Evolutionary conservation across 768 basidiomycete genomes (phyloP).

Genomic region (Hygrophoropsis aurantiaca): DNA sequence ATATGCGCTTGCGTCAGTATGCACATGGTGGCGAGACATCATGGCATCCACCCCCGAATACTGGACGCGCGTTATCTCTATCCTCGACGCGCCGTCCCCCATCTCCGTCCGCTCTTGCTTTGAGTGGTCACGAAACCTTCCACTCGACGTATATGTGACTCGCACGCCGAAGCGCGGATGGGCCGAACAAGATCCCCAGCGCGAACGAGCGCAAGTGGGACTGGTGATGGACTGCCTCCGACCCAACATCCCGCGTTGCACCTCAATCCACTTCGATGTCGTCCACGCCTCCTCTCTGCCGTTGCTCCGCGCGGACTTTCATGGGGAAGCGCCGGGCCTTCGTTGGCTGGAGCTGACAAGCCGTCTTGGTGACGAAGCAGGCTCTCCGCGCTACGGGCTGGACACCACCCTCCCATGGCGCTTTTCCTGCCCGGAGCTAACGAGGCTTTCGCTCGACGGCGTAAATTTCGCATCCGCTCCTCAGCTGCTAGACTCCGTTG

Average conservation of each 20-base stretch:
- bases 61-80: constrained; percentile 19
- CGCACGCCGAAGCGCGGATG: neutral
- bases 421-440: constrained; percentile 2
- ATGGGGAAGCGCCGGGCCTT: too few relatives aligned
- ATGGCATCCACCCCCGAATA: constrained; percentile 9
- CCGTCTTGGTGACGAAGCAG: too few relatives aligned
- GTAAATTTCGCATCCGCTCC: neutral
- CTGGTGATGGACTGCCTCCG: neutral
- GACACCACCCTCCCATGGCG: neutral
- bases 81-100: constrained; percentile 6
- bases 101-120: neutral
- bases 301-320: neutral
- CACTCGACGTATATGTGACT: constrained; percentile 1
- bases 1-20: constrained; percentile 14
- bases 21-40: constrained; percentile 14
- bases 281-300: neutral
- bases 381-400: too few relatives aligned
- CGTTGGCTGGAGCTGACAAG: too few relatives aligned
- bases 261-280: neutral
- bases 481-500: too few relatives aligned
- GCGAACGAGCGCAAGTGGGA: neutral
- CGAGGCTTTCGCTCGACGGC: constrained; percentile 5
- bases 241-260: neutral
- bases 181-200: neutral
- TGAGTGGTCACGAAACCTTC: constrained; percentile 1